Base-by-base conservation (phyloP, 768 basidiomycete species). In the Leccinum barrowsii region DNA sequence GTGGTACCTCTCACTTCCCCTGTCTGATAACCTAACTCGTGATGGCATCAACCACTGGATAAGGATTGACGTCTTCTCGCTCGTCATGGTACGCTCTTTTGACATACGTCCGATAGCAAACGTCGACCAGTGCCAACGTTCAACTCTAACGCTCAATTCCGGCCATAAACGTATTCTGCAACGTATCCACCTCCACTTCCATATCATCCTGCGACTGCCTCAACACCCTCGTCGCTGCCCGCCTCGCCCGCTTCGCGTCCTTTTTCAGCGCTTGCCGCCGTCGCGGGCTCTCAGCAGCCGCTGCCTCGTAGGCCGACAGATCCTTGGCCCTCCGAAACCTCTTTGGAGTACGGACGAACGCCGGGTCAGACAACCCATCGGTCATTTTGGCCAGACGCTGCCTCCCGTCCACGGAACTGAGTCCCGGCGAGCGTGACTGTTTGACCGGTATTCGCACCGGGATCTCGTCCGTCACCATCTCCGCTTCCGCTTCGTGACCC, bases 181-280 rank as follows among this genome's bases (percentile, higher is more conserved):
- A 11, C 11, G 32, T 57, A 15, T 66, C 66, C 15, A 50, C 55
- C 12, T 59, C 62, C 8, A 76, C 64, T 28, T 74, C 73, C 77
- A 78, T 75, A 5, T 68, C 66, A 7, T 19, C 47, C 13, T 55
- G 57, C 34, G 57, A 42, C 54, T 72, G 71, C n/a, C 40, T 40
- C 17, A n/a, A 40, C 40, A 40, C n/a, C 40, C 8, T 40, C 35
- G 76, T 76, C 42, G 77, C 79, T 5, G 80, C 79, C 68, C 83
- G 84, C 66, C 83, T 77, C 37, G 80, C 82, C 62, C 77, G 76
- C 76, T 89, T 90, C 50, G 82, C 80, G 49, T 85, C 86, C 66
- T 74, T 80, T 74, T 89, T 90, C 64, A 89, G 63, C 62, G 77
- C 74, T 64, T 76, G 79, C 59, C 87, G 74, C 56, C 77, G 83